phyloP scores from a whole-genome alignment of 2,329 filamentous ascomycete species.

The Aspergillus pseudotamarii region DNA sequence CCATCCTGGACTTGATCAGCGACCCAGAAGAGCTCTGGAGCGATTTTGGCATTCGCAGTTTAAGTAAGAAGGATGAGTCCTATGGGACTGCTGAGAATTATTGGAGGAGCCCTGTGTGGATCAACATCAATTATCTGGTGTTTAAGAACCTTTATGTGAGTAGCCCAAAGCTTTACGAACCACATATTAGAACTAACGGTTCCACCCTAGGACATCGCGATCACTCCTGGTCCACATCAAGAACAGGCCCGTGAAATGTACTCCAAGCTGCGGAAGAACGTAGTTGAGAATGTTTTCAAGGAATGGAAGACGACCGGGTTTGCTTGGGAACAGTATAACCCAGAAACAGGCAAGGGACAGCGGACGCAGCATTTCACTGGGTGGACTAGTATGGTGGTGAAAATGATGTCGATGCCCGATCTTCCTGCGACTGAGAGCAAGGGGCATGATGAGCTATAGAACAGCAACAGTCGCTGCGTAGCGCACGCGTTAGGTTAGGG shows the following conservation, averaged over 20 bases:
- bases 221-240: constrained; percentile 66
- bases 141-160: constrained; percentile 76
- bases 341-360: constrained; percentile 89
- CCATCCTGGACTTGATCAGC: constrained; percentile 74
- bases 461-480: constrained; percentile 13
- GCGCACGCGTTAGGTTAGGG: constrained; percentile 13
- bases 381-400: constrained; percentile 97
- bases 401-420: constrained; percentile 94
- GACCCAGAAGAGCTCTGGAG: constrained; percentile 90
- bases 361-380: constrained; percentile 97
- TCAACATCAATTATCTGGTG: constrained; percentile 92
- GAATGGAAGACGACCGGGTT: constrained; percentile 92
- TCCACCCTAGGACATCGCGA: constrained; percentile 63
- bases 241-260: constrained; percentile 73
- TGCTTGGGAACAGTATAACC: constrained; percentile 98
- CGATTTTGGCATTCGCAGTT: constrained; percentile 80
- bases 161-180: constrained; percentile 22
- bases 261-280: constrained; percentile 73
- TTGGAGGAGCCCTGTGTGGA: constrained; percentile 93
- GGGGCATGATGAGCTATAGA: constrained; percentile 54
- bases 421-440: constrained; percentile 40
- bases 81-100: constrained; percentile 96
- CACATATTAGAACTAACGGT: constrained; percentile 17
- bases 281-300: constrained; percentile 85
- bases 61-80: constrained; percentile 79